These are phyloP conservation scores for Russula compacta DNA, from an alignment of 768 basidiomycete species.

Conservation along the genomic window DNA sequence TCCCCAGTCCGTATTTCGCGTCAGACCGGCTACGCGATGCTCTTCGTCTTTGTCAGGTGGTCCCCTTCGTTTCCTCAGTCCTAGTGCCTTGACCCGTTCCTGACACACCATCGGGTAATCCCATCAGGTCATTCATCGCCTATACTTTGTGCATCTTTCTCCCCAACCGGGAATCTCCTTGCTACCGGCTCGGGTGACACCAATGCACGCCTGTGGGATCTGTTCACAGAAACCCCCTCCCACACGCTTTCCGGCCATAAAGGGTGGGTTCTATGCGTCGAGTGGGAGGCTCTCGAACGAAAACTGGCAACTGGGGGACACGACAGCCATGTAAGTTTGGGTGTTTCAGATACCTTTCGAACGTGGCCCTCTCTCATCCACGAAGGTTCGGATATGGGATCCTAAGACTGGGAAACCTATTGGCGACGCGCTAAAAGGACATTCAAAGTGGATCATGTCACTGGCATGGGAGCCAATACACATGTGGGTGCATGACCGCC, in stretches of 20 bases:
- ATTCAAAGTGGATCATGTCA: constrained; percentile 93
- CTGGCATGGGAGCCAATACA: constrained; percentile 96
- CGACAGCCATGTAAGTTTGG: constrained; percentile 73
- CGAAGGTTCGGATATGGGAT: constrained; percentile 80
- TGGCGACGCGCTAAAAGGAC: constrained; percentile 85
- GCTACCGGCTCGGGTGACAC: constrained; percentile 96
- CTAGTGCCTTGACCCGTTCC: background rate
- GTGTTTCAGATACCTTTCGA: background rate
- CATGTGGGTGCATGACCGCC: constrained; percentile 42
- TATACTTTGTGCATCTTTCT: constrained; percentile 92
- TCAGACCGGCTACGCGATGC: constrained; percentile 88
- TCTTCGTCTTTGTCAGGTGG: constrained; percentile 82
- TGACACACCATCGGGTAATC: background rate
- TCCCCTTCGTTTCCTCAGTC: constrained; percentile 19
- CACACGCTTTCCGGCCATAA: constrained; percentile 81
- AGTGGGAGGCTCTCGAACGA: constrained; percentile 93
- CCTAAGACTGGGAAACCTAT: constrained; percentile 83
- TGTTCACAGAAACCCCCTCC: constrained; percentile 86
- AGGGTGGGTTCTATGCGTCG: constrained; percentile 95
- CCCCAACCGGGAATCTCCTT: constrained; percentile 82
- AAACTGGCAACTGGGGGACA: constrained; percentile 90
- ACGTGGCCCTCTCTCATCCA: background rate
- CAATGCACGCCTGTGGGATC: constrained; percentile 88
- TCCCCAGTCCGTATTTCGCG: constrained; percentile 92
- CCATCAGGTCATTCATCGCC: constrained; percentile 77